phyloP scores from a whole-genome alignment of 1,284 basidiomycete genomes.

The Cutaneotrichosporon cutaneum region DNA sequence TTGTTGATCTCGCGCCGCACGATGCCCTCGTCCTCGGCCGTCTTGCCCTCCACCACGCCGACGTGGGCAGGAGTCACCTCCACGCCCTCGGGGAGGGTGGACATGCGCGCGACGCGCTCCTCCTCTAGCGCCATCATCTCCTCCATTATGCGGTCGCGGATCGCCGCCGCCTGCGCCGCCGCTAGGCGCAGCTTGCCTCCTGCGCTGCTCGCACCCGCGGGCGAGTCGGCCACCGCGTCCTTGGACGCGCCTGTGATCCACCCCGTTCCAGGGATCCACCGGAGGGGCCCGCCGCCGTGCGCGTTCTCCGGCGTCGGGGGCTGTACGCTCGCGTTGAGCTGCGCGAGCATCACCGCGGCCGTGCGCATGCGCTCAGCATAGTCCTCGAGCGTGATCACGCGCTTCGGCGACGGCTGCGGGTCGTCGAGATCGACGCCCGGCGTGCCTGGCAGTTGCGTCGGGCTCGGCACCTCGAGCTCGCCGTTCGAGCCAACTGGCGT shows the following conservation, averaged over 20 bases:
- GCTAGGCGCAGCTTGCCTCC: constrained; percentile 66
- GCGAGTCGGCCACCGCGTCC: constrained; percentile 20
- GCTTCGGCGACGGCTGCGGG: constrained; percentile 29
- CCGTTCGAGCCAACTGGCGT: constrained; percentile 11
- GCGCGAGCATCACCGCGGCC: constrained; percentile 96
- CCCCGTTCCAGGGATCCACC: constrained; percentile 67
- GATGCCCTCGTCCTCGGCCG: constrained; percentile 83
- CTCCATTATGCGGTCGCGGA: constrained; percentile 94
- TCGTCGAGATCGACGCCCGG: constrained; percentile 11
- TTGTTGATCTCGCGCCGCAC: constrained; percentile 92
- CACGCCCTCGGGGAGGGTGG: constrained; percentile 64
- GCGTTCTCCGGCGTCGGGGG: constrained; percentile 53
- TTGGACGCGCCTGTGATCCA: constrained; percentile 57
- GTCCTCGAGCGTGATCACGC: constrained; percentile 70
- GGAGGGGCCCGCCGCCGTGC: constrained; percentile 46
- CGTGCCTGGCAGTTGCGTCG: neutral
- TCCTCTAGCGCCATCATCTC: constrained; percentile 98
- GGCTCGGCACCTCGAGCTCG: constrained; percentile 8
- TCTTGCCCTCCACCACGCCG: constrained; percentile 61
- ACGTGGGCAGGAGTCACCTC: constrained; percentile 64
- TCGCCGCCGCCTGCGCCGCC: constrained; percentile 78
- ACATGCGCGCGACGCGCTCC: constrained; percentile 93
- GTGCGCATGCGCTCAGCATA: constrained; percentile 98
- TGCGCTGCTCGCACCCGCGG: constrained; percentile 8
- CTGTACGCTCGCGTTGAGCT: constrained; percentile 81